phyloP scores from a whole-genome alignment of 2,329 filamentous ascomycete species.

The Apiospora rasikravindrae region DNA sequence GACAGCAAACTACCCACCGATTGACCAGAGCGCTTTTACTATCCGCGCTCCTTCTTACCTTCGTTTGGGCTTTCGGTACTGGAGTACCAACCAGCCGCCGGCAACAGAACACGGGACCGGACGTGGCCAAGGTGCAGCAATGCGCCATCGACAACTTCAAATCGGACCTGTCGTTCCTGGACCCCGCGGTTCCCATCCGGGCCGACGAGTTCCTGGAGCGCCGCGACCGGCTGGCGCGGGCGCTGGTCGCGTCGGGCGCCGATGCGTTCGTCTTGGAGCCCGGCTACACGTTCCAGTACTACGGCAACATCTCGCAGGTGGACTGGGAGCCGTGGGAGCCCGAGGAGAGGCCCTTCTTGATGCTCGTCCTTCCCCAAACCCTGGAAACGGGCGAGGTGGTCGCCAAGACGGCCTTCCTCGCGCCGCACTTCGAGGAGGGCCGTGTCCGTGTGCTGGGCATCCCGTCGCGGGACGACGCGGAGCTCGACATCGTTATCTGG shows the following conservation, averaged over 20 bases:
- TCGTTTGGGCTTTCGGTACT: background rate
- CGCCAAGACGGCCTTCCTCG: conserved; percentile 63
- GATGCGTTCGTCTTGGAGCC: conserved; percentile 69
- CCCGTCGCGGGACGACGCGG: conserved; percentile 51
- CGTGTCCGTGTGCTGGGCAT: conserved; percentile 64
- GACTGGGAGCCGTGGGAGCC: conserved; percentile 72
- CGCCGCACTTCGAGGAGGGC: conserved; percentile 65
- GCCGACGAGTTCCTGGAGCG: conserved; percentile 59
- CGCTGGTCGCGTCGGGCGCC: conserved; percentile 53
- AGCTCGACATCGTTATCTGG: conserved; percentile 62
- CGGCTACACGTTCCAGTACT: conserved; percentile 68
- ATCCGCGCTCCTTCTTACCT: background rate
- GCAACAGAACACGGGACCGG: background rate
- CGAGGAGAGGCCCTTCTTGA: conserved; percentile 67
- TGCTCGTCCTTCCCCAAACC: conserved; percentile 60
- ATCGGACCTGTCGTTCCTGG: conserved; percentile 56
- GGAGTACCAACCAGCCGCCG: background rate
- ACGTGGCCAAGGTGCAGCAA: conserved; percentile 30
- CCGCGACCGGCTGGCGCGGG: conserved; percentile 60
- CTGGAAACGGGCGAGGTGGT: conserved; percentile 45
- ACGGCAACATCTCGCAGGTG: conserved; percentile 63
- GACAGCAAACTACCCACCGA: background rate
- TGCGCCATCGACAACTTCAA: conserved; percentile 61
- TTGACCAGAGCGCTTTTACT: background rate
- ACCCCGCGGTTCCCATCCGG: conserved; percentile 52